Conservation (phyloP, 768 basidiomycete species). For the Tremella yokohamensis region DNA sequence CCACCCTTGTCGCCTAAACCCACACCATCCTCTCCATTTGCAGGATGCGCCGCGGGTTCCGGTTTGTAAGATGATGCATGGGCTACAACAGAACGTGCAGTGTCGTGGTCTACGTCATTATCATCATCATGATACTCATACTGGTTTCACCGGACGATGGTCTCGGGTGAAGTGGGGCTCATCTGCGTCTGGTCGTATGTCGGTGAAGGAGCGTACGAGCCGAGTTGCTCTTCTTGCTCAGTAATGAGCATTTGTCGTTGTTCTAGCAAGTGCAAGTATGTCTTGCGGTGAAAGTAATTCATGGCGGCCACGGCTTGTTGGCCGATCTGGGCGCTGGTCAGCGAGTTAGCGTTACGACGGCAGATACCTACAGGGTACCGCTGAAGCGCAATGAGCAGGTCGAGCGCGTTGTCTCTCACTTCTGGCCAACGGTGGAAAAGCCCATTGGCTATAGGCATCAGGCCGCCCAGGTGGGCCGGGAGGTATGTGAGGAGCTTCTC, state of each 20-base stretch:
- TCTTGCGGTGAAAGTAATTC: conserved; percentile 41
- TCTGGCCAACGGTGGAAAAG: conserved; percentile 80
- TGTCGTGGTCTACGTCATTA: neutral
- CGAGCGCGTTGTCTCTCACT: conserved; percentile 74
- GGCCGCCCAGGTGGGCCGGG: conserved; percentile 72
- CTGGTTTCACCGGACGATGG: neutral
- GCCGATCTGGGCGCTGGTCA: conserved; percentile 28
- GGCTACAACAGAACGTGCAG: neutral
- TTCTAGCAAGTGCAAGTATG: conserved; percentile 29
- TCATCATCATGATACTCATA: neutral
- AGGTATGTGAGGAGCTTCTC: conserved; percentile 72
- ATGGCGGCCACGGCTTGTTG: conserved; percentile 32
- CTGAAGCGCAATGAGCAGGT: conserved; percentile 76
- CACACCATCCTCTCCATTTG: neutral
- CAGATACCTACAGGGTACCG: conserved; percentile 62
- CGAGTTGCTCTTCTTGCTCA: conserved; percentile 15
- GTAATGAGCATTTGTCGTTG: conserved; percentile 8
- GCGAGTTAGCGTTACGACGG: neutral
- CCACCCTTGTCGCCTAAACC: conserved; percentile 56
- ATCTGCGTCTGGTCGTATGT: too few species aligned
- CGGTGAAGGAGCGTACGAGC: neutral
- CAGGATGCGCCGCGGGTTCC: neutral
- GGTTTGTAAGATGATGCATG: conserved; percentile 1
- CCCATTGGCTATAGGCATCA: conserved; percentile 80
- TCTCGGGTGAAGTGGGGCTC: neutral